A percentile compares a stretch with the other conserved stretches of the same genome.
Conservation (phyloP, 148 eudicot genomes). For the Rhododendron molle region DNA sequence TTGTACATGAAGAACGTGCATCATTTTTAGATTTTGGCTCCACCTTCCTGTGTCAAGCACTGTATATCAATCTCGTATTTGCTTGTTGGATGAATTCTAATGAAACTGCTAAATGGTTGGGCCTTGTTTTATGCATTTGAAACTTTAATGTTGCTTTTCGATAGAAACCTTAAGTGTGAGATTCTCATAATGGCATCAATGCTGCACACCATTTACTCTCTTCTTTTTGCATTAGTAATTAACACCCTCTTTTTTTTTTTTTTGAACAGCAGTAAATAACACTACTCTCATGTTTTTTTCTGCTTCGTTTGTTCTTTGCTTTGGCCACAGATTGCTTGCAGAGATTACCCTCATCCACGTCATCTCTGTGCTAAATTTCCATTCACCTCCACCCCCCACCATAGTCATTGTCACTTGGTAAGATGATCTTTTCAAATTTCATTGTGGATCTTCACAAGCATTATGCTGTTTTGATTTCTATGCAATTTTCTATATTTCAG, state of each 20-base stretch:
- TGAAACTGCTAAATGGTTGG: not conserved
- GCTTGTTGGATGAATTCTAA: not conserved
- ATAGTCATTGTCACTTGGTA: conserved; percentile 57
- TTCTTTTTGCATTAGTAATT: not conserved
- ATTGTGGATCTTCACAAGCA: not conserved
- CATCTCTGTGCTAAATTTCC: conserved; percentile 82
- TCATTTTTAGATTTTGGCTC: not conserved
- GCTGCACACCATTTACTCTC: not conserved
- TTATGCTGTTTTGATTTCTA: conserved; percentile 7
- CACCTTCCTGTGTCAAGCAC: not conserved
- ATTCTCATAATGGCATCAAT: conserved; percentile 2
- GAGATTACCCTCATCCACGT: conserved; percentile 97
- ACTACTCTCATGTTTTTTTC: not conserved
- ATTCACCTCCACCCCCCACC: conserved; percentile 63
- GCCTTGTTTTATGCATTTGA: not conserved
- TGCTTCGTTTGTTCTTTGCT: conserved; percentile 1
- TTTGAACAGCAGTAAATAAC: not conserved
- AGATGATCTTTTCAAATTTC: conserved; percentile 9
- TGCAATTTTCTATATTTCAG: conserved; percentile 39
- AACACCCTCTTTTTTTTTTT: too few species aligned
- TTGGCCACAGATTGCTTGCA: conserved; percentile 77
- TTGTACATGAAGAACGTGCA: not conserved
- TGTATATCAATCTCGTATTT: not conserved
- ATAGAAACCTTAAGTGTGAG: not conserved
- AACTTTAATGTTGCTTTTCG: not conserved